A percentile compares a stretch with the other conserved stretches of the same genome.
phyloP scores from a whole-genome alignment of 306 rosid genomes.

The Geum urbanum region DNA sequence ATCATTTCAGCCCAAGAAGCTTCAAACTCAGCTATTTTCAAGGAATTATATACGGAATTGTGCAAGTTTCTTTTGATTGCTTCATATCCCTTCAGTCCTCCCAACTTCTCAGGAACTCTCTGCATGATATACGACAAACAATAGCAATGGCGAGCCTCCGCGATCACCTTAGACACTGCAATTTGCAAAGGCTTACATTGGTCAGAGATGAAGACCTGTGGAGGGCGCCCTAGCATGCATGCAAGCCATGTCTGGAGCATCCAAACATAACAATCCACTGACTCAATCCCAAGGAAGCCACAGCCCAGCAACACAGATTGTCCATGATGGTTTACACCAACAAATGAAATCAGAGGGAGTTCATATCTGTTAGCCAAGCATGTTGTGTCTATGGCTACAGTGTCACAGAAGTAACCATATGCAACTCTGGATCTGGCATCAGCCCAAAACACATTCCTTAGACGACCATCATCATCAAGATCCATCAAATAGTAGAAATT shows the following conservation, averaged over 20 bases:
- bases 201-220: slow-evolving; percentile 58
- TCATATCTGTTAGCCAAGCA: slow-evolving; percentile 70
- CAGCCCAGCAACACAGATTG: slow-evolving; percentile 67
- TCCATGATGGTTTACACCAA: slow-evolving; percentile 67
- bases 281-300: slow-evolving; percentile 62
- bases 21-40: slow-evolving; percentile 71
- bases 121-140: slow-evolving; percentile 56
- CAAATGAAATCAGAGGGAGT: slow-evolving; percentile 64
- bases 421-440: slow-evolving; percentile 70
- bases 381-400: slow-evolving; percentile 56
- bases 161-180: slow-evolving; percentile 62
- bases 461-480: slow-evolving; percentile 56
- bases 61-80: slow-evolving; percentile 48
- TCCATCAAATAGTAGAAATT: slow-evolving; percentile 70
- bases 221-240: slow-evolving; percentile 61
- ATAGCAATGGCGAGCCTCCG: slow-evolving; percentile 60
- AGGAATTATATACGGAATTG: slow-evolving; percentile 48
- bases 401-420: slow-evolving; percentile 53
- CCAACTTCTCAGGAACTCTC: slow-evolving; percentile 72
- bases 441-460: slow-evolving; percentile 75
- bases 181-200: slow-evolving; percentile 55
- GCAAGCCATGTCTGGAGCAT: slow-evolving; percentile 59
- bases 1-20: slow-evolving; percentile 60
- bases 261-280: slow-evolving; percentile 63
- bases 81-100: slow-evolving; percentile 71